Base-by-base conservation (phyloP, 1,284 basidiomycete genomes). In the Moesziomyces globuligerus region DNA sequence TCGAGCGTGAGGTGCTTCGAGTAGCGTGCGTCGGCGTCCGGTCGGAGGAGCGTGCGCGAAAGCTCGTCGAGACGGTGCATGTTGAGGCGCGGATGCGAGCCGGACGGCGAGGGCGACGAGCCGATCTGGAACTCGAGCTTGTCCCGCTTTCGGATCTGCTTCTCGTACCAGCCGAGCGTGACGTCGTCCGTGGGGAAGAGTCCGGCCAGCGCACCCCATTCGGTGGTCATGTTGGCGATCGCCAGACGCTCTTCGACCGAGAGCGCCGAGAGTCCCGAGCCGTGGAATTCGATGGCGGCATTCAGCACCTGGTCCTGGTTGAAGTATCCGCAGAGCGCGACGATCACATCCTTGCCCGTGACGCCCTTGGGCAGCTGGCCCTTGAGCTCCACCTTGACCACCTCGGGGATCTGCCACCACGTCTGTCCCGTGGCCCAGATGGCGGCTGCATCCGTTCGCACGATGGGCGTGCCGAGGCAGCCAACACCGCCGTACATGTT, bases 401-500 rank as follows among this genome's bases (percentile, higher is more conserved):
- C 94, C 9, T 93, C 89, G 7, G 95, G 95, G 24, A 99, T 91
- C 85, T 98, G 95, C 96, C 95, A 98, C 95, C 95, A 99, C 4
- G 96, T 98, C 84, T 93, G 93, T 39, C 95, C 93, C 0, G 96
- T 98, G 3, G 96, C 94, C 95, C 95, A 99, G 18, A 99, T 89
- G 2, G 95, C 94, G 0, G 93, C 93, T 18, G 92, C 92, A 73
- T 94, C 93, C 20, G 84, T 78, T 68, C 95, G 72, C 9, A 85
- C 84, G 23, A 98, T 96, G 1, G 95, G 94, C 0, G 95, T 99
- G 8, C 95, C 95, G 7, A 99, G 88, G 78, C 94, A 96, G 3
- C 94, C 95, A 1, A 99, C 92, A 48, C 95, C 95, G 26, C 95
- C 95, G 80, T 99, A 99, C 91, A 96, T 96, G 83, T 99, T 99